phyloP scores from a whole-genome alignment of 129 eudicot species.

The carrot (Daucus carota) region DH1_v3.0 NC_030389.2:42249001-42249500 shows the following conservation, averaged over 20 bases:
- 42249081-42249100: background rate
- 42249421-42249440: background rate
- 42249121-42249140: background rate
- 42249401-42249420: conserved; percentile 1
- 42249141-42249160: background rate
- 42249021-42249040: background rate
- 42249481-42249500: conserved; percentile 57
- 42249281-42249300: too few species aligned
- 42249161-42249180: background rate
- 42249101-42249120: background rate
- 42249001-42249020: background rate
- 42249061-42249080: too few species aligned
- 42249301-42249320: too few species aligned
- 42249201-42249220: too few species aligned
- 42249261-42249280: too few species aligned
- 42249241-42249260: too few species aligned
- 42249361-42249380: too few species aligned
- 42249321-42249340: too few species aligned
- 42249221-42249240: too few species aligned
- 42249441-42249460: background rate
- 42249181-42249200: background rate
- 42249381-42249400: too few species aligned
- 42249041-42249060: background rate
- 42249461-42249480: background rate
- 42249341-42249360: too few species aligned